Base-by-base conservation (phyloP, 352 stramenopile genomes). In the Phytophthora nicotianae region DNA sequence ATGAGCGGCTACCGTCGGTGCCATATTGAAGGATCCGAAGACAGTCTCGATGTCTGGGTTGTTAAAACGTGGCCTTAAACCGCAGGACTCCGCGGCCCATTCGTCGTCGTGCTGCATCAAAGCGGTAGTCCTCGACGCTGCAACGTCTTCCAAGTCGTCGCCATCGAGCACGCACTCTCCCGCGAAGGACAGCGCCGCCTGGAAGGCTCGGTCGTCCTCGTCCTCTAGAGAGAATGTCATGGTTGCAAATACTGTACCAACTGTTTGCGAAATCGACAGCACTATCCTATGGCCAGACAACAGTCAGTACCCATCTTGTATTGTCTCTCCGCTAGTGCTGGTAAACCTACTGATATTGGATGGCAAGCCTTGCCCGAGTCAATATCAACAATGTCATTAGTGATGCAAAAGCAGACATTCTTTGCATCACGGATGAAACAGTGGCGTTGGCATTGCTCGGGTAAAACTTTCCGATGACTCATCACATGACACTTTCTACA, bases 81-180 rank as follows among this genome's bases (percentile, higher is more conserved):
- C n/a, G 27, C 50, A 23, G 13, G 58, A 50, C 29, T 54, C 23
- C 8, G 59, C 51, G 35, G 17, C 33, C 61, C 46, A 65, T 23
- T 59, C 54, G 16, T 69, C 62, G 23, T 70, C 48, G 10, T 26
- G 41, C 35, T 52, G 56, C 56, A 48, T 57, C 48, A 61, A 48
- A 5, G 48, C 24, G 3, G 48, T 50, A 10, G 41, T 40, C 9
- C 50, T 55, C n/a, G 57, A 29, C 19, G 55, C 48, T 56, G 40
- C 62, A 9, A n/a, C 56, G 20, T 62, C 62, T 17, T 70, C 55
- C 32, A 66, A 17, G 35, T 70, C 62, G n/a, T 59, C 48, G 3
- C 65, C 56, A 33, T 70, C 62, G 5, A 70, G 62, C 32, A 57
- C 42, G 11, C 55, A 71, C 37, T 74, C 65, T n/a, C 71, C 54